These are phyloP conservation scores for Hordeum marinum DNA, from an alignment of 176 grass and related monocot genomes.

Conservation along the genomic window DNA sequence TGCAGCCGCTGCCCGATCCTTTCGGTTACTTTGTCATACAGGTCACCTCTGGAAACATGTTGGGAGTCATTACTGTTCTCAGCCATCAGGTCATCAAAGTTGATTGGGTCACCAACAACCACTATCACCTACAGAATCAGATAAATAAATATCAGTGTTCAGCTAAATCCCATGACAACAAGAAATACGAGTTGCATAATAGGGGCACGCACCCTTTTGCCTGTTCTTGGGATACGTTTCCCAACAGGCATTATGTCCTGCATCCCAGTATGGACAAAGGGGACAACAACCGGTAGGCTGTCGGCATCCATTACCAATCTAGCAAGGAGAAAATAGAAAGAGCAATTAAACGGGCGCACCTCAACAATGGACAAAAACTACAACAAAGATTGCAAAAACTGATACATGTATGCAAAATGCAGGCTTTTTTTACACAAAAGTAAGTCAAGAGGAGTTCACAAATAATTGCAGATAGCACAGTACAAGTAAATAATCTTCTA, in stretches of 20 bases:
- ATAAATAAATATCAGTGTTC: background rate
- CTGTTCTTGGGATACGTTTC: constrained; percentile 72
- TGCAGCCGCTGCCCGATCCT: constrained; percentile 73
- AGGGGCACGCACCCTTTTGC: constrained; percentile 42
- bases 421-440: background rate
- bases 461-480: background rate
- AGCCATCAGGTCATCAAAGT: constrained; percentile 61
- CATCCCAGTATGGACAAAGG: constrained; percentile 93
- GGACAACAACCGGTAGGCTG: constrained; percentile 67
- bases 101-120: constrained; percentile 86
- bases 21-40: constrained; percentile 70
- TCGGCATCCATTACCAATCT: constrained; percentile 95
- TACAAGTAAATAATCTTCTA: background rate
- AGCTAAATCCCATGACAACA: background rate
- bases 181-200: background rate
- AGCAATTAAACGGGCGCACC: background rate
- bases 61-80: constrained; percentile 38
- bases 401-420: background rate
- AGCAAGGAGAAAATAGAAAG: background rate
- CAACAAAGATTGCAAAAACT: background rate
- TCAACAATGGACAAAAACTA: background rate
- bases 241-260: constrained; percentile 96
- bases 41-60: constrained; percentile 44
- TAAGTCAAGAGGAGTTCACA: background rate
- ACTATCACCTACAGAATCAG: constrained; percentile 68